Percentiles rank a stretch among this genome's conserved stretches.
These are phyloP conservation scores for Physcia stellaris DNA, from an alignment of 495 filamentous ascomycete genomes.

Conservation along the genomic window DNA sequence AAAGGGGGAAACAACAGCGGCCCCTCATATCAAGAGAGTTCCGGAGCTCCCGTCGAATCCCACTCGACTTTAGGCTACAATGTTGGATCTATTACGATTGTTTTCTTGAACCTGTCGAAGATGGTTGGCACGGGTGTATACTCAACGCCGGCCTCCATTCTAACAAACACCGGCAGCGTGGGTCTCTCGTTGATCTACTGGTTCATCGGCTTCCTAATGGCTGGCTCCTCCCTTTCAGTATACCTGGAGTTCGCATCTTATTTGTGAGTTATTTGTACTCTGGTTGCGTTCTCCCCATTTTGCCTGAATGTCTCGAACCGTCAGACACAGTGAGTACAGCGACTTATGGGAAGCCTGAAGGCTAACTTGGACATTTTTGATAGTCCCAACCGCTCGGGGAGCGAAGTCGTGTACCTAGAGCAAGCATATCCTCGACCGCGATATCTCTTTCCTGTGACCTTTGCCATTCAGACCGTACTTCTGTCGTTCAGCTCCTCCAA, in stretches of 20 bases:
- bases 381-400: conserved; percentile 49
- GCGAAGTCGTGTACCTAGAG: conserved; percentile 53
- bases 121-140: conserved; percentile 58
- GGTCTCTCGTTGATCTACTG: conserved; percentile 48
- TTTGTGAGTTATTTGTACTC: too few species aligned
- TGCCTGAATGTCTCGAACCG: too few species aligned
- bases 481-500: conserved; percentile 52
- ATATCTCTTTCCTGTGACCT: conserved; percentile 47
- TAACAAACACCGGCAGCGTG: conserved; percentile 42
- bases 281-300: too few species aligned
- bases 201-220: conserved; percentile 42
- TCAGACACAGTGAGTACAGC: too few species aligned
- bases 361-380: too few species aligned
- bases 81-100: conserved; percentile 39
- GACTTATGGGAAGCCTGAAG: too few species aligned
- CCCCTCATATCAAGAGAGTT: conserved; percentile 47
- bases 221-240: conserved; percentile 33
- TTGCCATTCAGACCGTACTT: conserved; percentile 43
- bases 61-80: conserved; percentile 46
- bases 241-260: conserved; percentile 49
- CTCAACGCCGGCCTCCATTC: conserved; percentile 44
- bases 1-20: conserved; percentile 41
- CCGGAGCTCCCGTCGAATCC: conserved; percentile 47
- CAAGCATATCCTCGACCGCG: conserved; percentile 48
- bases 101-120: conserved; percentile 49